Conservation (phyloP, 1,139 yeast genomes). For the Debaryomyces nepalensis region DNA sequence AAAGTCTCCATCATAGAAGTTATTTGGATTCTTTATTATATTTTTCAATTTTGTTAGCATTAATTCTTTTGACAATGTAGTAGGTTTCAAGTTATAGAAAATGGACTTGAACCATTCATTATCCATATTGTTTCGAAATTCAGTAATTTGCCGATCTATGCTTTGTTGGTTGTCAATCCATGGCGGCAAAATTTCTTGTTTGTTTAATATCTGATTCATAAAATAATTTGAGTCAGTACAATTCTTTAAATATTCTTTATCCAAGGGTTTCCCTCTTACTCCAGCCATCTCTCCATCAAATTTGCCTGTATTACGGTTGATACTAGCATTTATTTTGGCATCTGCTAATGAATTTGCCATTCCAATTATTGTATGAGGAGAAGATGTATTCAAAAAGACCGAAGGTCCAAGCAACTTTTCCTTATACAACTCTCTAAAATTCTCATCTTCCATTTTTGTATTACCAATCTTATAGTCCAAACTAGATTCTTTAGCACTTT, state of each 20-base stretch:
- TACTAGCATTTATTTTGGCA: constrained; percentile 72
- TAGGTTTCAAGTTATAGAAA: constrained; percentile 29
- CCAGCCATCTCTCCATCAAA: constrained; percentile 50
- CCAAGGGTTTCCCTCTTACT: constrained; percentile 67
- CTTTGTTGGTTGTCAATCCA: constrained; percentile 84
- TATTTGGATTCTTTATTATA: not conserved
- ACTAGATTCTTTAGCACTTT: constrained; percentile 65
- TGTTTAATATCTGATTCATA: constrained; percentile 60
- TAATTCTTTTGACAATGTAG: constrained; percentile 19
- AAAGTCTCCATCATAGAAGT: constrained; percentile 42
- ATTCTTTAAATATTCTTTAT: constrained; percentile 63
- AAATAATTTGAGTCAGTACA: constrained; percentile 47
- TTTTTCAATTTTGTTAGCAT: constrained; percentile 16
- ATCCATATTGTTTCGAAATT: constrained; percentile 51
- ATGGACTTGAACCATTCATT: constrained; percentile 48
- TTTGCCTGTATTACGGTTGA: constrained; percentile 62
- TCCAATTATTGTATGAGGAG: constrained; percentile 46
- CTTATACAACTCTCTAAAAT: constrained; percentile 63
- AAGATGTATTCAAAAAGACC: constrained; percentile 44
- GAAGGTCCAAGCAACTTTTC: constrained; percentile 68
- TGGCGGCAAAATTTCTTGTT: constrained; percentile 82
- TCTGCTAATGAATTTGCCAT: constrained; percentile 70
- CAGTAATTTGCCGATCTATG: constrained; percentile 50
- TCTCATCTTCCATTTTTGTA: constrained; percentile 43
- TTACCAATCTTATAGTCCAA: constrained; percentile 64